Percentiles rank a stretch among this genome's conserved stretches.
These are phyloP conservation scores for Beauveria australis DNA, from an alignment of 2,329 filamentous ascomycete species.

Conservation along the genomic window DNA sequence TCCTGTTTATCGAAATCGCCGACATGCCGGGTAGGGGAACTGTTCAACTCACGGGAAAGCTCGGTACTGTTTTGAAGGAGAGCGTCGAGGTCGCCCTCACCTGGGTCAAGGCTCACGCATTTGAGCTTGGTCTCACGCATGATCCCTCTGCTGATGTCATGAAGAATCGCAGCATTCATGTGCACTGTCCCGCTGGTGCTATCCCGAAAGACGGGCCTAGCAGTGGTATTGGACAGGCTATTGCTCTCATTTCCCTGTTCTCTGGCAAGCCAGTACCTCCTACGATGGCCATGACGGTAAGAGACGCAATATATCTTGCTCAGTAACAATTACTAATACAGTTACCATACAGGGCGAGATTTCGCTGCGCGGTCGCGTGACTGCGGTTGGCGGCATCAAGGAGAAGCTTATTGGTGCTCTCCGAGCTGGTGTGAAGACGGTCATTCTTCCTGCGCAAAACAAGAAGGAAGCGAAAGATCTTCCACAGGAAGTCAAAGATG, in stretches of 20 bases:
- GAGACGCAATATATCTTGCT: conserved; percentile 20
- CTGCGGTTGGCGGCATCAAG: conserved; percentile 95
- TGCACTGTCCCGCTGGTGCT: conserved; percentile 90
- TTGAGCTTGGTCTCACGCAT: conserved; percentile 74
- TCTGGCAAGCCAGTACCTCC: conserved; percentile 78
- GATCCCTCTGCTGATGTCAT: conserved; percentile 86
- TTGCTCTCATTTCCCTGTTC: conserved; percentile 88
- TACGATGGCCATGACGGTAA: conserved; percentile 87
- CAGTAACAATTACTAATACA: conserved; percentile 17
- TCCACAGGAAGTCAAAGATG: conserved; percentile 79
- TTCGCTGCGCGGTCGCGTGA: conserved; percentile 78
- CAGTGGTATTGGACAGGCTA: conserved; percentile 87
- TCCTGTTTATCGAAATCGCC: conserved; percentile 95
- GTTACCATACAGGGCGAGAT: conserved; percentile 48
- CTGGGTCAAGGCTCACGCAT: conserved; percentile 96
- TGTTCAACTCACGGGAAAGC: conserved; percentile 91
- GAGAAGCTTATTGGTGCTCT: conserved; percentile 96
- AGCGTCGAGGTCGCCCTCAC: conserved; percentile 91
- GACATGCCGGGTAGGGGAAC: conserved; percentile 92
- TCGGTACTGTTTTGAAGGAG: conserved; percentile 95
- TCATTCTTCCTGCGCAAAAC: conserved; percentile 80
- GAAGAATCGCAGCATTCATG: conserved; percentile 88
- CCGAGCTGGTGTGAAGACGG: conserved; percentile 88
- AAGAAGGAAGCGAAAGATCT: conserved; percentile 87
- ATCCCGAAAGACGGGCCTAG: conserved; percentile 88